Base-by-base conservation (phyloP, 352 stramenopile genomes). In the Pilasporangium apinafurcum region DNA sequence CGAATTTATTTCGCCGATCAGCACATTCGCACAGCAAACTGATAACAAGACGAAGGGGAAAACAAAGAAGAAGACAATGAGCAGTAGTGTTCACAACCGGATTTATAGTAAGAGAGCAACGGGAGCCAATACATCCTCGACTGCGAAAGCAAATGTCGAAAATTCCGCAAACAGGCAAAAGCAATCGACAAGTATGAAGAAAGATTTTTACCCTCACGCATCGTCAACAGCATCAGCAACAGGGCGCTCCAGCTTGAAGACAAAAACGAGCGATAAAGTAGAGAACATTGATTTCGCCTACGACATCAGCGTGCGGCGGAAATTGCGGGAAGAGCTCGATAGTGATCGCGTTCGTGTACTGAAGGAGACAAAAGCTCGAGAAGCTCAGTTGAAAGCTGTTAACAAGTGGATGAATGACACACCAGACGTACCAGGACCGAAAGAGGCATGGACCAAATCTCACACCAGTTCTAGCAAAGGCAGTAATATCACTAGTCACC, bases 271-370 rank as follows among this genome's bases (percentile, higher is more conserved):
- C 25, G 5, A 58, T 17, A 14, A 20, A 32, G 45, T 39, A 41
- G 47, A 68, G 16, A 38, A 52, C 0, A 41, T 86, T 3, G 78
- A 91, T 42, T 91, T 83, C 55, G 70, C 86, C 4, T 91, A 91
- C 53, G 75, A 91, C 50, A 40, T 86, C 21, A 43, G 56, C 30
- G 50, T 73, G 12, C 62, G 78, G 21, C 65, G 73, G 24, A 50
- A 52, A 37, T 52, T 91, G 22, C 68, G 79, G 5, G 59, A 80
- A n/a, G 52, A 68, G 37, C 55, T 88, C 32, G 79, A 91, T 36
- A 45, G 33, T 17, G 68, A 84, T 20, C 75, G 79, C 5, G 17
- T 28, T 1, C 48, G 66, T 5, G 26, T 73, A 3, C 51, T 67
- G 0, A 48, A 59, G 13, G 52, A 62, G 16, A 55, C 62, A 1